phyloP scores from a whole-genome alignment of 2,329 filamentous ascomycete genomes.

The Passalora sequoiae region DNA sequence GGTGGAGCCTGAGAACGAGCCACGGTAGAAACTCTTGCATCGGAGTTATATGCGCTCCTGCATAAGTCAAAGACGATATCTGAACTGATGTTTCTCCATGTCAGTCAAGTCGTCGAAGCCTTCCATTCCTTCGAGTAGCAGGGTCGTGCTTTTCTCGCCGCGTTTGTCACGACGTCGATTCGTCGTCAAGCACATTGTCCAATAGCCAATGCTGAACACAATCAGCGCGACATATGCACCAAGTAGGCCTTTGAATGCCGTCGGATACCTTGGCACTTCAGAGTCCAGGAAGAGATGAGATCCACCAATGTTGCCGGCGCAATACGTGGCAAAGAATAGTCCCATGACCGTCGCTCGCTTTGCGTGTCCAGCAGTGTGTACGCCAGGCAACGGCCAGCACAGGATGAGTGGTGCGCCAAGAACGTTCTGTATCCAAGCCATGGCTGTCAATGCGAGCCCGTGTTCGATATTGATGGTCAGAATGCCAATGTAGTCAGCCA shows the following conservation, averaged over 20 bases:
- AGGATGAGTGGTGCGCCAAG: constrained; percentile 21
- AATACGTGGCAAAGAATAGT: constrained; percentile 57
- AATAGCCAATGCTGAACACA: constrained; percentile 9
- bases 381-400: constrained; percentile 15
- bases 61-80: too few species aligned
- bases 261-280: constrained; percentile 55
- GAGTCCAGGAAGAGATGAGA: constrained; percentile 55
- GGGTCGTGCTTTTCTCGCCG: constrained; percentile 6
- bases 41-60: too few species aligned
- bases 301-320: constrained; percentile 61
- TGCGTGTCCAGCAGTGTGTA: constrained; percentile 48
- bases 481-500: constrained; percentile 22
- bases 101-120: constrained; percentile 14
- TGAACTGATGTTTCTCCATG: constrained; percentile 14
- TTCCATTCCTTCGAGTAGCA: constrained; percentile 10
- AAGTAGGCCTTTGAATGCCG: constrained; percentile 35
- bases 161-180: constrained; percentile 10
- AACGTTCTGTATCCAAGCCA: constrained; percentile 21
- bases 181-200: constrained; percentile 7
- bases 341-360: constrained; percentile 62
- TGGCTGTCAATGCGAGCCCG: constrained; percentile 16
- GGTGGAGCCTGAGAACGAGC: too few species aligned
- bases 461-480: constrained; percentile 17
- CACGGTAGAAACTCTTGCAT: too few species aligned
- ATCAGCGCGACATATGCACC: constrained; percentile 13